Base-by-base conservation (phyloP, 805 yeast species). In the Lipomyces japonicus region DNA sequence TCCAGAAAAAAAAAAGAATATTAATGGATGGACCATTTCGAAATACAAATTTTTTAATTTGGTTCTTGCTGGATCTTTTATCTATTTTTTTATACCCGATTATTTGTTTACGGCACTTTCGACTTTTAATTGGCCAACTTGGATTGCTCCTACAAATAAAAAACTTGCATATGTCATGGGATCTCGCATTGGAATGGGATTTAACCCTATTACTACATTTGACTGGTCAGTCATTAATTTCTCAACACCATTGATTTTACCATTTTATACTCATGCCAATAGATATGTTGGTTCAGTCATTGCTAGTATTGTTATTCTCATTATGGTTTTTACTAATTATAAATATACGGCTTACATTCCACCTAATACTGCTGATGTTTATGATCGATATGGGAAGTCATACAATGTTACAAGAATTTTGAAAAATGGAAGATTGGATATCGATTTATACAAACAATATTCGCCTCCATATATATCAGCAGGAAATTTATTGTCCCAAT, bases 71-170 rank as follows among this genome's bases (percentile, higher is more conserved):
- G 64, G 67, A n/a, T 63, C 74, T 22, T 80, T 81, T 58, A 54
- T 74, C 2, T 82, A 81, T 76, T 79, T 78, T 61, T 82, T 84
- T 80, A 67, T 84, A 57, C 87, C 88, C 2, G 84, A 81, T 47
- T 82, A 71, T 61, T 69, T 84, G 22, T 81, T 81, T 67, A 68
- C 71, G 14, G 86, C 80, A 1, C 71, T 84, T 48, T 73, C 81
- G 0, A 76, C 76, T 59, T 83, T 84, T 66, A 76, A 73, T 58
- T 80, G 84, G 85, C 71, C 76, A 57, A 71, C 59, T 14, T 55
- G 60, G 60, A 49, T 47, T 14, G 41, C 47, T 7, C 60, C 60
- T 6, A 65, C 75, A 45, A 76, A 76, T 60, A 73, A 74, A 41
- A 69, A 70, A 16, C 72, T 80, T 18, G 79, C 77, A 50, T 81